These are phyloP conservation scores for Clarireedia sp. DNA, from an alignment of 2,329 filamentous ascomycete genomes.

Conservation along the genomic window DNA sequence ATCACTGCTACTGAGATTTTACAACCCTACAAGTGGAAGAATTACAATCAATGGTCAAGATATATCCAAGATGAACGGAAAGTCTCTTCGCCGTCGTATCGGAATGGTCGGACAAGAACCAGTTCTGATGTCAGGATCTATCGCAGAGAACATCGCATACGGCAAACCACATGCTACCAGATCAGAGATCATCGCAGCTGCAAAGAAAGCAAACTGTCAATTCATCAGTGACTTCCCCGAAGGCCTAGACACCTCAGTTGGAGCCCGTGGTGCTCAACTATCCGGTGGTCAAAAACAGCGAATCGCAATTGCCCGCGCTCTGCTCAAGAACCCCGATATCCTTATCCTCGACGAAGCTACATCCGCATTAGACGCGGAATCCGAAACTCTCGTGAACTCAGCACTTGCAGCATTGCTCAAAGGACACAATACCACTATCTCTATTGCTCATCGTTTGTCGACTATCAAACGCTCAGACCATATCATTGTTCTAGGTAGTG, in stretches of 20 bases:
- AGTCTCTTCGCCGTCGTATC: constrained; percentile 84
- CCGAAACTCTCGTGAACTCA: constrained; percentile 91
- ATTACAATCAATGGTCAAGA: constrained; percentile 82
- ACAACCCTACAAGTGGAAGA: constrained; percentile 67
- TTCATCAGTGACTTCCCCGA: constrained; percentile 97
- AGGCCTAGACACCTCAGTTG: constrained; percentile 88
- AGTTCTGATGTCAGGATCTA: constrained; percentile 78
- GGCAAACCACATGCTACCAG: constrained; percentile 72
- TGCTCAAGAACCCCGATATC: constrained; percentile 95
- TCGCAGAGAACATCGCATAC: constrained; percentile 87
- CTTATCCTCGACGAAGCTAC: constrained; percentile 95
- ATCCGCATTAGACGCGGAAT: constrained; percentile 90
- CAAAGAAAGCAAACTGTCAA: constrained; percentile 86
- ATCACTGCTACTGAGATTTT: constrained; percentile 85
- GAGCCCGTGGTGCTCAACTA: constrained; percentile 83
- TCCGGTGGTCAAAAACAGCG: constrained; percentile 96
- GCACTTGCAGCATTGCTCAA: constrained; percentile 73
- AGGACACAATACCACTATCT: constrained; percentile 92
- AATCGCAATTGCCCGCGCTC: constrained; percentile 89
- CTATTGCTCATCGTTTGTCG: constrained; percentile 88
- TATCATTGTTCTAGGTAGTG: constrained; percentile 81
- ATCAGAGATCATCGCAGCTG: constrained; percentile 76
- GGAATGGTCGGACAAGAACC: constrained; percentile 95
- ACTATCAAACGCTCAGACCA: constrained; percentile 94
- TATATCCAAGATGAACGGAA: constrained; percentile 80